phyloP scores from a whole-genome alignment of 352 stramenopile genomes.

The Phytopythium boreale region DNA sequence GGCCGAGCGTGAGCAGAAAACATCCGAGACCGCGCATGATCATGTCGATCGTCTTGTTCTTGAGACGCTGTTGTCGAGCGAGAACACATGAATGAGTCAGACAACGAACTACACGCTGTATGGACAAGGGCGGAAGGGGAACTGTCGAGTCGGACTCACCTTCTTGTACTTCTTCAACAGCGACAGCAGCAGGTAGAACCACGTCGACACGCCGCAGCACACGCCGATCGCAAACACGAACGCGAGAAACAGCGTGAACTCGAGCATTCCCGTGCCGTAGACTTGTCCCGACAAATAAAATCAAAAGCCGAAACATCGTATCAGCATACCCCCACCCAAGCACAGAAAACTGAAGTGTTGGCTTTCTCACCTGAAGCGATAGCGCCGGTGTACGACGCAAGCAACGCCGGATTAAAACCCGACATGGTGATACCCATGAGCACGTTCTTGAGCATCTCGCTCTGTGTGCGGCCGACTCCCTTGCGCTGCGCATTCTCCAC shows the following conservation, averaged over 20 bases:
- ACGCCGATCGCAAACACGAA: constrained; percentile 84
- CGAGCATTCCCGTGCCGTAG: constrained; percentile 82
- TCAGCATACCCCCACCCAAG: background rate
- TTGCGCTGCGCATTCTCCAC: constrained; percentile 46
- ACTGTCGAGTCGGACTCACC: constrained; percentile 25
- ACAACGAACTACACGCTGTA: background rate
- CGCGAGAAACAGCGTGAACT: constrained; percentile 83
- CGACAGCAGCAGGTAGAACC: constrained; percentile 86
- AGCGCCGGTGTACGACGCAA: constrained; percentile 84
- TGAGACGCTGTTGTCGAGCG: constrained; percentile 45
- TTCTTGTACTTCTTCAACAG: constrained; percentile 90
- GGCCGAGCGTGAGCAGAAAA: constrained; percentile 76
- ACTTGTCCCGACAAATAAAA: constrained; percentile 28
- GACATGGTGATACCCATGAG: constrained; percentile 87
- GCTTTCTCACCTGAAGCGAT: constrained; percentile 69
- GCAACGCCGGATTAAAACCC: constrained; percentile 79
- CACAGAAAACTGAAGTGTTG: background rate
- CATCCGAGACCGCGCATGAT: constrained; percentile 85
- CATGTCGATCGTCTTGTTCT: constrained; percentile 80
- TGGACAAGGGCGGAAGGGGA: background rate
- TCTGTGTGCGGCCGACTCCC: constrained; percentile 40
- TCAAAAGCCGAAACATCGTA: background rate
- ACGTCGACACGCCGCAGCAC: constrained; percentile 83
- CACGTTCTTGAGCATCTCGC: constrained; percentile 78
- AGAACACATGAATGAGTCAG: constrained; percentile 4